Base-by-base conservation (phyloP, 1,139 yeast genomes). In the Lipomyces yarrowii region DNA sequence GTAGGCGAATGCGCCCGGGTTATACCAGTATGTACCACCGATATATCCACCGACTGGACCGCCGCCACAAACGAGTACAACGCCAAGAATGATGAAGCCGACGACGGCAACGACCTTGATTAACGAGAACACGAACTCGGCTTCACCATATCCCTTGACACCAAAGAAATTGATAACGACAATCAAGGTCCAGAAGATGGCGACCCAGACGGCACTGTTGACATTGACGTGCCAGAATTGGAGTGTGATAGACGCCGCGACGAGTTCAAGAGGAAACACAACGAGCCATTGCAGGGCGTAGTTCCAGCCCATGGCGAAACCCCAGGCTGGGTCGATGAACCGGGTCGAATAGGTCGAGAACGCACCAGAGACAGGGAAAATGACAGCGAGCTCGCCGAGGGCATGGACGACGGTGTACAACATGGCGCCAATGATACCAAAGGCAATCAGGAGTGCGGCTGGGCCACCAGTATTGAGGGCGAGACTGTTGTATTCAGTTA, bases 231-330 rank as follows among this genome's bases (percentile, higher is more conserved):
- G 83, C 93, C 94, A 89, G 76, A 79, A 91, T 69, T 84, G 81
- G 67, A 89, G 84, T 30, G 91, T 86, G 78, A 90, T 84, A 2
- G 93, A 83, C 5, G 94, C 91, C 26, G 96, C 92, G 59, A 89
- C 91, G 70, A 91, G 79, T 74, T 91, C 96, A 67, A 90, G 80
- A 0, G 96, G 96, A 70, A 91, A 79, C 32, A 89, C 89, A 67
- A 89, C 85, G 57, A 90, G 78, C 94, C 96, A 90, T 80, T 88
- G 91, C 73, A 90, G 76, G 65, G 89, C 89, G 76, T 90, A 91
- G 77, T 89, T 90, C 91, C 93, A 89, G 62, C 92, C 90, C 74
- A 89, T 85, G 23, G 92, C 87, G 74, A 88, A 88, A 69, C 90
- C 90, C 84, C 87, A 83, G 57, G 87, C 80, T 26, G 88, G 87